These are phyloP conservation scores for Arctostaphylos glauca DNA, from an alignment of 148 eudicot genomes.

Conservation along the genomic window DNA sequence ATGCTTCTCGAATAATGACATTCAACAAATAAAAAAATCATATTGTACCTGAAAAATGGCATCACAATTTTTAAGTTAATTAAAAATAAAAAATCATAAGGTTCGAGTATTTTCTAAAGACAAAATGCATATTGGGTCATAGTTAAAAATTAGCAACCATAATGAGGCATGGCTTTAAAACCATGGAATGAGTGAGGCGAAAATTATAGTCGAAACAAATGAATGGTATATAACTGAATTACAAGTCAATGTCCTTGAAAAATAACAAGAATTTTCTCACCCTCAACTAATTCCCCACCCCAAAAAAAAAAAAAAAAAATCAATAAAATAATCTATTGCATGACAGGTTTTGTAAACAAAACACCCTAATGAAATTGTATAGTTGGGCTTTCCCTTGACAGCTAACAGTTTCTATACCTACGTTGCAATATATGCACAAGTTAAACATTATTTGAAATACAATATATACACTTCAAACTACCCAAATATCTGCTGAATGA, in stretches of 20 bases:
- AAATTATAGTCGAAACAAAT: not conserved
- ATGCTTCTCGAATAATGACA: too few relatives aligned
- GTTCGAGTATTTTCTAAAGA: too few relatives aligned
- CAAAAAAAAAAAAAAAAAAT: not conserved
- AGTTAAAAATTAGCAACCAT: too few relatives aligned
- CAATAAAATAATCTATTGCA: not conserved
- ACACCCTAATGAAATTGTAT: not conserved
- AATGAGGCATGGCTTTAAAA: not conserved
- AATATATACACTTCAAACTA: slow-evolving; percentile 22
- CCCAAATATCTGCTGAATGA: slow-evolving; percentile 77
- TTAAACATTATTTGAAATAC: not conserved
- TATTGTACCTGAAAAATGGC: too few relatives aligned
- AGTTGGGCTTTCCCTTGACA: not conserved
- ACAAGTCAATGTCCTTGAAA: not conserved
- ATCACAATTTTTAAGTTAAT: too few relatives aligned
- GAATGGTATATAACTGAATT: not conserved
- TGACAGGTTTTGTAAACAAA: not conserved
- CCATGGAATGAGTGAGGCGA: not conserved
- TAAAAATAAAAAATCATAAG: too few relatives aligned
- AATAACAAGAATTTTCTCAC: not conserved
- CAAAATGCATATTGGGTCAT: too few relatives aligned
- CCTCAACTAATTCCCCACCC: not conserved
- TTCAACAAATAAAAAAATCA: too few relatives aligned
- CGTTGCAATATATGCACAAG: slow-evolving; percentile 17
- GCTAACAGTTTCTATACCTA: not conserved